phyloP scores from a whole-genome alignment of 1,284 basidiomycete genomes.

The Cryptococcus sp. region DNA sequence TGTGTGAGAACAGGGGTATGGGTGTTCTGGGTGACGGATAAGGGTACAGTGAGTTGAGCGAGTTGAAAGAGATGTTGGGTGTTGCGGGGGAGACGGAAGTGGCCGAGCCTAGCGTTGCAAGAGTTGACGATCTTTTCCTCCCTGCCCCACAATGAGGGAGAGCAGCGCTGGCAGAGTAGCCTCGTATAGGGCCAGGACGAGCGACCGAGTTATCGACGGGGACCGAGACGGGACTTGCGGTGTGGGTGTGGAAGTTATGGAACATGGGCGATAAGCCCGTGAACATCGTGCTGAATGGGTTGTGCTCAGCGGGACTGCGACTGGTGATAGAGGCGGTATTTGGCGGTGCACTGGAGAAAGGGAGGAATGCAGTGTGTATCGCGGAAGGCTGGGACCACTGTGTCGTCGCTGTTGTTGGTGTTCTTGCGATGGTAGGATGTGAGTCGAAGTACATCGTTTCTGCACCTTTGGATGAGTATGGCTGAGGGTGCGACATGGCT shows the following conservation, averaged over 20 bases:
- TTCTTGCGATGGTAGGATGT: not conserved
- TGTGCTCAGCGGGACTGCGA: conserved; percentile 3
- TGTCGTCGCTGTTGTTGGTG: conserved; percentile 7
- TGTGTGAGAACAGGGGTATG: conserved; percentile 1
- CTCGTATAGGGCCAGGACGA: conserved; percentile 12
- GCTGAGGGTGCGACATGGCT: not conserved
- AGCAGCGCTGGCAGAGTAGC: conserved; percentile 13
- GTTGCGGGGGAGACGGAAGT: conserved; percentile 5
- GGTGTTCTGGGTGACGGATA: conserved; percentile 10
- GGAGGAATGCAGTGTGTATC: conserved; percentile 5
- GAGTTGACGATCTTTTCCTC: conserved; percentile 12
- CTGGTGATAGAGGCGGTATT: conserved; percentile 7
- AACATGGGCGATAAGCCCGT: conserved; percentile 21
- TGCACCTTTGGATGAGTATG: too few species aligned
- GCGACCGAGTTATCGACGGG: not conserved
- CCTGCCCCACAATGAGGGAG: not conserved
- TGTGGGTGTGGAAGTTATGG: conserved; percentile 7
- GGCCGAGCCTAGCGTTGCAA: conserved; percentile 5
- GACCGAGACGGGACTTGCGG: not conserved
- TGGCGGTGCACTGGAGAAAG: not conserved
- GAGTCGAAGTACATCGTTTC: not conserved
- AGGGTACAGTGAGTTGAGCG: conserved; percentile 7
- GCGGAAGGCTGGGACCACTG: conserved; percentile 11
- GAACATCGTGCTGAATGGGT: conserved; percentile 1
- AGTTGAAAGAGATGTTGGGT: not conserved